Evolutionary conservation across 2,329 filamentous ascomycete species (phyloP).

Genomic region (Ciborinia camelliae): DNA sequence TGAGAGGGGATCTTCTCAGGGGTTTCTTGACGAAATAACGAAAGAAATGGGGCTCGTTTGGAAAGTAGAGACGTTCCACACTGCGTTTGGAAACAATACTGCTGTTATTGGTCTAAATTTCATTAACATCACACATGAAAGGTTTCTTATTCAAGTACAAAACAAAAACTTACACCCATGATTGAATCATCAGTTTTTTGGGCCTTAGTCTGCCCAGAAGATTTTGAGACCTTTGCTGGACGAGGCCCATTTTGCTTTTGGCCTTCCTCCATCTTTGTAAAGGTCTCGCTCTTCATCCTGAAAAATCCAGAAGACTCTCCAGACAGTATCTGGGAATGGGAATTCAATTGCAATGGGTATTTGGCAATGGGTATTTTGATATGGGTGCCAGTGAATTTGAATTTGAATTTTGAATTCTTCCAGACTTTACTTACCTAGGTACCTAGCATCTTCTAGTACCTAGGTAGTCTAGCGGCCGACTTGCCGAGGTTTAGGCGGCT

Average conservation of each 20-base stretch:
- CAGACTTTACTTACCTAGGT: background rate
- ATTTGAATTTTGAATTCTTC: no score
- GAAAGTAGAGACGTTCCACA: slow-evolving; percentile 84
- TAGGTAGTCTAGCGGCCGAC: background rate
- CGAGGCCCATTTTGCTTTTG: slow-evolving; percentile 1
- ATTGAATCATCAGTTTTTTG: slow-evolving; percentile 44
- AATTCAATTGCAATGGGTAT: no score
- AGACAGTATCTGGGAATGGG: no score
- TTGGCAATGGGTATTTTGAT: no score
- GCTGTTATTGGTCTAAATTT: slow-evolving; percentile 73
- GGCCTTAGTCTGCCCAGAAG: slow-evolving; percentile 10
- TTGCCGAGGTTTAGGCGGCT: slow-evolving; percentile 14
- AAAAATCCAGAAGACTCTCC: background rate
- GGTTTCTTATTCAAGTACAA: background rate
- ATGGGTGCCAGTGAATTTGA: no score
- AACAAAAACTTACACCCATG: slow-evolving; percentile 30
- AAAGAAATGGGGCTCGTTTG: slow-evolving; percentile 76
- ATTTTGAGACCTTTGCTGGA: slow-evolving; percentile 10
- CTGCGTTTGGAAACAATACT: slow-evolving; percentile 91
- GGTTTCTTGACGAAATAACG: slow-evolving; percentile 84
- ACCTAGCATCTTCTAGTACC: no score
- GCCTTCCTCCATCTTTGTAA: background rate
- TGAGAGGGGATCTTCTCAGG: slow-evolving; percentile 77
- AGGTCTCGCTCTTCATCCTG: background rate
- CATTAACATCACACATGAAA: background rate